Evolutionary conservation across 2,329 filamentous ascomycete genomes (phyloP).

Genomic region (Raffaelea albimanens): DNA sequence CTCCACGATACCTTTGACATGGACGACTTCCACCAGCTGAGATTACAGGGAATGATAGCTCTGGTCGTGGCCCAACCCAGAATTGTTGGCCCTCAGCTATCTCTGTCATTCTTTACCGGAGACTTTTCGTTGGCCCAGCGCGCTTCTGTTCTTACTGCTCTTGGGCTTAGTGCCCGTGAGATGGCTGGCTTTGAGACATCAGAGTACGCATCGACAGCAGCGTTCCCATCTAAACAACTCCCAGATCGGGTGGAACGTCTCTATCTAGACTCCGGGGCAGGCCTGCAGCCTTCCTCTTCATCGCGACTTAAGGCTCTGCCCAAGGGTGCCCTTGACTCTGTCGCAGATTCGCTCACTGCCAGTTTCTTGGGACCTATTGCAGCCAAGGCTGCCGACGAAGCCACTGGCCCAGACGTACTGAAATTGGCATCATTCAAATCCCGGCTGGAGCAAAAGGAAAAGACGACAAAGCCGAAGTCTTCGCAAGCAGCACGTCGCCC

Average conservation of each 20-base stretch:
- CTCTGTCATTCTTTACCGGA: constrained; percentile 77
- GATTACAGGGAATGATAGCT: constrained; percentile 73
- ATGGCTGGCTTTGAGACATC: constrained; percentile 65
- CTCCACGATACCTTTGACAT: constrained; percentile 81
- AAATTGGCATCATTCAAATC: constrained; percentile 87
- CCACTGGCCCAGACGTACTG: constrained; percentile 70
- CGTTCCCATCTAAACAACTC: constrained; percentile 75
- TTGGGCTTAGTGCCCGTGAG: constrained; percentile 77
- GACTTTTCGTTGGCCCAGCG: constrained; percentile 85
- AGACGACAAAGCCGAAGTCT: constrained; percentile 21
- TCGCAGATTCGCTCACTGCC: constrained; percentile 59
- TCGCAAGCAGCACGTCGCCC: constrained; percentile 9
- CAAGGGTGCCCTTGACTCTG: constrained; percentile 53
- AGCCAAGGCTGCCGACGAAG: constrained; percentile 67
- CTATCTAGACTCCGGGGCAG: constrained; percentile 36
- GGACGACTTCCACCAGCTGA: constrained; percentile 64
- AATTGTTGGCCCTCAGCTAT: constrained; percentile 75
- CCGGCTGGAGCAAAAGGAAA: constrained; percentile 52
- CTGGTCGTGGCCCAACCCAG: constrained; percentile 67
- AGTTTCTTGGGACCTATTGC: constrained; percentile 75
- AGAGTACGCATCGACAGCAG: constrained; percentile 35
- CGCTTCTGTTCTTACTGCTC: constrained; percentile 67
- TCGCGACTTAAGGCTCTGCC: constrained; percentile 38
- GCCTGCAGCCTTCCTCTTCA: constrained; percentile 7
- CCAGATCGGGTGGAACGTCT: constrained; percentile 64